Evolutionary conservation across 495 filamentous ascomycete species (phyloP), one percentile per base, ranked within the genome.

Genomic region (Podospora pseudocomata): DNA sequence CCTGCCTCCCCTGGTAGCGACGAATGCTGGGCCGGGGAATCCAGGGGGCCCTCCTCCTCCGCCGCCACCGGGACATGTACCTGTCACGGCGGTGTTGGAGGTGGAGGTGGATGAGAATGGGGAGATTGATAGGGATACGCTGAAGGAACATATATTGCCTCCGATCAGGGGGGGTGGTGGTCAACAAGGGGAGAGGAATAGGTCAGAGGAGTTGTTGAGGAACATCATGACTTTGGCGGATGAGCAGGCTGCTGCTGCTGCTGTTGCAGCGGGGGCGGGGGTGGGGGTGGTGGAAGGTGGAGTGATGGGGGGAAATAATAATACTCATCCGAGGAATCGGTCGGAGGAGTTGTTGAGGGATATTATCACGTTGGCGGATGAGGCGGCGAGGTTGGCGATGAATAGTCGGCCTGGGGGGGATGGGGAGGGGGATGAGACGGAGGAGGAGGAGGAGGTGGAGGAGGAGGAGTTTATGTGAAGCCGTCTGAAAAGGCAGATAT

Each of bases 391-490:
- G 65, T 63, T 80, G 68, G 70, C 73, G 16, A 72, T 74, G 64
- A 72, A 69, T 0, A 57, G 68, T 2, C 49, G 66, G 54, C 26
- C 59, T 5, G 23, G 23, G 20, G 59, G 7, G 19, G 23, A 0
- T 23, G 58, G 66, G 61, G 81, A 81, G 60, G 75, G 67, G 13
- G 79, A 82, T 19, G 81, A 83, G 72, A 81, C 79, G 28, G 81
- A 83, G 28, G 23, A 23, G 23, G 23, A 23, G 23, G 79, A 81
- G 18, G 81, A 81, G 72, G 81, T 78, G 28, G 81, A 83, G 72
- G 81, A 83, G 20, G 80, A 81, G 62, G 80, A 81, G 26, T 81
- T 81, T 62, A 81, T 81, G 71, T 64, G 57, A 67, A 30, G 20
- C 13, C 9, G 53, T 27, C n/a, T 62, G 6, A 18, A 67, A 69